Base-by-base conservation (phyloP, 225 moss, liverwort and hornwort species). In the Physcomitrium patens region DNA sequence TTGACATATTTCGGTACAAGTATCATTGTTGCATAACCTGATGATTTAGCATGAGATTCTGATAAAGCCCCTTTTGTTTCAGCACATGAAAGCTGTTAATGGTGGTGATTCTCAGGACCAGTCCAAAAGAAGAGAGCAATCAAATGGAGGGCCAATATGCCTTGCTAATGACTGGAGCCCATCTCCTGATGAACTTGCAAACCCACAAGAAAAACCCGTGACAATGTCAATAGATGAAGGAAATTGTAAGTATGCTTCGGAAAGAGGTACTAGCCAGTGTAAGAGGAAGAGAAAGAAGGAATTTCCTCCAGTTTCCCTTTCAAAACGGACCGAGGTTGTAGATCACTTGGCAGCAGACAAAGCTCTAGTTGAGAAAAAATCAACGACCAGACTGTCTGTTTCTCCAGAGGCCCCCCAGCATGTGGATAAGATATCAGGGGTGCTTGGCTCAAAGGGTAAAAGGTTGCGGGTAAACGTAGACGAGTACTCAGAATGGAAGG, bases 401-500 rank as follows among this genome's bases (percentile, higher is more conserved):
- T 87, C 89, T 31, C 86, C 89, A 17, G 83, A 93, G 60, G 79
- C 83, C 65, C 84, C 91, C 72, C 91, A 85, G 83, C 93, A 93
- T 87, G 89, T 93, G 68, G 91, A 91, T 76, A 90, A 90, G 81
- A 77, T 90, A 64, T 84, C 93, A 78, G 97, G 91, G 55, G 82
- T 91, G 60, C 88, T 99, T 71, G 93, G 90, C 76, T 90, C 93
- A 23, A 93, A 93, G 75, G 81, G 90, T 63, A 95, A 99, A 83
- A 87, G 99, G 75, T 84, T 93, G 62, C 91, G 88, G 54, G 76
- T 99, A 69, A 93, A 95, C 66, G 83, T 85, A 68, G 97, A 99
- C 56, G 97, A 99, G 68, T 91, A 87, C 68, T 71, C 91, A 64
- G 95, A 95, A 68, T 95, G 99, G 94, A 93, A 92, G 86, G 95